Conservation (phyloP, 352 stramenopile species). For the Phytophthora citrophthora region DNA sequence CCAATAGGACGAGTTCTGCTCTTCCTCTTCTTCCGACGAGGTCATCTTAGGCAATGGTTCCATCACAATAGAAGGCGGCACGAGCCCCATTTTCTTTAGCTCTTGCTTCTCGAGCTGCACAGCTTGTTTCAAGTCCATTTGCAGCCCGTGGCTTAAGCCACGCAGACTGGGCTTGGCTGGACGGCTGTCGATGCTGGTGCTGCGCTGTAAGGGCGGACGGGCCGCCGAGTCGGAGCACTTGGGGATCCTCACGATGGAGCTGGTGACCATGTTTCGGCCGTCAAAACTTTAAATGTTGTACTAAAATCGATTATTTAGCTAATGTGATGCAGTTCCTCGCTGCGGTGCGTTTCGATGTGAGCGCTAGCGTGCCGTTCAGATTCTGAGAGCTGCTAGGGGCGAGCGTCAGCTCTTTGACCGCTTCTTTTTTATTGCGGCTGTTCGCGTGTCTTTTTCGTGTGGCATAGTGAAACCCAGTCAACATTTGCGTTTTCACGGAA, state of each 20-base stretch:
- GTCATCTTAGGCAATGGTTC: constrained; percentile 9
- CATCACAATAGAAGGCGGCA: background rate
- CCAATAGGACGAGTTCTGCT: constrained; percentile 24
- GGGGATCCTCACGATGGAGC: constrained; percentile 7
- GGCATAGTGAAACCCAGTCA: constrained; percentile 8
- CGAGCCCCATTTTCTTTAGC: constrained; percentile 26
- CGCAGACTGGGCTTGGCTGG: background rate
- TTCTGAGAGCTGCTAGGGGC: constrained; percentile 8
- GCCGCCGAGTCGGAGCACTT: background rate
- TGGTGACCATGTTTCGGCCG: constrained; percentile 16
- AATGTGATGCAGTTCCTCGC: background rate
- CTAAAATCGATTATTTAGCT: too few species aligned
- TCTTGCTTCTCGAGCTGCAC: constrained; percentile 43
- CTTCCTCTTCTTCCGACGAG: constrained; percentile 7
- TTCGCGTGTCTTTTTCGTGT: constrained; percentile 21
- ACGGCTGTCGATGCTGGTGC: constrained; percentile 17
- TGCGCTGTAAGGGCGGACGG: constrained; percentile 24
- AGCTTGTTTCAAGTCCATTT: constrained; percentile 39
- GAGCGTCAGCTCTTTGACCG: constrained; percentile 1
- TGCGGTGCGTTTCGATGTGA: constrained; percentile 8
- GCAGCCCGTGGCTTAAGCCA: constrained; percentile 33
- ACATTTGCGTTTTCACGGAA: background rate
- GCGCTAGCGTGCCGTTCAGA: constrained; percentile 20
- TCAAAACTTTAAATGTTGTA: too few species aligned
- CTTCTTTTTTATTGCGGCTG: constrained; percentile 32